These are phyloP conservation scores for Cantharellus anzutake DNA, from an alignment of 768 basidiomycete species.

Conservation along the genomic window DNA sequence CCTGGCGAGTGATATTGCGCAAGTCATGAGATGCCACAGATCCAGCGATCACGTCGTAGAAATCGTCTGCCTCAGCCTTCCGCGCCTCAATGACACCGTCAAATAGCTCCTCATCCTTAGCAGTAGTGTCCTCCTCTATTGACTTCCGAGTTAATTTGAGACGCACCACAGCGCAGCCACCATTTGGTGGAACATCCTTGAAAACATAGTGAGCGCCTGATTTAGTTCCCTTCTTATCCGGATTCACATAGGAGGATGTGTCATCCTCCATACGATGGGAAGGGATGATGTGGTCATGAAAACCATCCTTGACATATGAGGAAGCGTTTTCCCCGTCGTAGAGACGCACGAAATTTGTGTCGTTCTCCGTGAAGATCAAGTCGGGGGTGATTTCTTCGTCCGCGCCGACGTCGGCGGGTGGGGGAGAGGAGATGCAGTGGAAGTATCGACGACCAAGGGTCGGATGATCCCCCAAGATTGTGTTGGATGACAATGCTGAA, in stretches of 20 bases:
- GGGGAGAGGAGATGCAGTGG: conserved; percentile 81
- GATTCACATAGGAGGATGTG: conserved; percentile 46
- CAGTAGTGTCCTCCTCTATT: conserved; percentile 48
- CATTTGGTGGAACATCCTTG: conserved; percentile 63
- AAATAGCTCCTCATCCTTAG: conserved; percentile 74
- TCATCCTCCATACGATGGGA: conserved; percentile 44
- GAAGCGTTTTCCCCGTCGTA: conserved; percentile 75
- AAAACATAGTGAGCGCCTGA: conserved; percentile 83
- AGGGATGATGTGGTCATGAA: conserved; percentile 90
- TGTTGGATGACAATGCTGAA: conserved; percentile 28
- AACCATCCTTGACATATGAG: conserved; percentile 82
- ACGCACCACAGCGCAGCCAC: conserved; percentile 88
- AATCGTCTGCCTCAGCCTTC: conserved; percentile 85
- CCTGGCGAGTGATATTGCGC: conserved; percentile 90
- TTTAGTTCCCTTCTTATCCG: conserved; percentile 74
- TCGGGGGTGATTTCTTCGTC: conserved; percentile 68
- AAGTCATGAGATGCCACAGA: conserved; percentile 83
- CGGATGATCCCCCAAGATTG: conserved; percentile 53
- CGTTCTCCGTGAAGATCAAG: conserved; percentile 87
- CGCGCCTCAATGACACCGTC: conserved; percentile 81
- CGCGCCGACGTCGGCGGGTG: conserved; percentile 52
- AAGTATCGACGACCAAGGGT: conserved; percentile 56
- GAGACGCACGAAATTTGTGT: conserved; percentile 81
- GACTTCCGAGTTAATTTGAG: conserved; percentile 70
- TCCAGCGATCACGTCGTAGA: conserved; percentile 61